These are phyloP conservation scores for Naganishia antarctica DNA, from an alignment of 768 basidiomycete genomes.

Conservation along the genomic window DNA sequence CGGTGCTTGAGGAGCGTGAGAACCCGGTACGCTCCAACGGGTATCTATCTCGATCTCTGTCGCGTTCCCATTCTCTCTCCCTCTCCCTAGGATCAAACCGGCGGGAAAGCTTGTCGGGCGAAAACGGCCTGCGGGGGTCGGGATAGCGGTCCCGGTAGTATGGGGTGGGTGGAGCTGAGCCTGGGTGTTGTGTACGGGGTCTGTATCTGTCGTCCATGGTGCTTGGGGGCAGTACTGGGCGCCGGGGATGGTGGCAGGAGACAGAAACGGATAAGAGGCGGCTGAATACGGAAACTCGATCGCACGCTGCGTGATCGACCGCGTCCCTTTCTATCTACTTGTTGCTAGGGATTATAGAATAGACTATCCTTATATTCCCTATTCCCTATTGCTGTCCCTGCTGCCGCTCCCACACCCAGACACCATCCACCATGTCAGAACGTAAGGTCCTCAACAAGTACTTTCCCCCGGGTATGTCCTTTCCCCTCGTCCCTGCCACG, in stretches of 20 bases:
- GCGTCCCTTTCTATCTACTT: neutral
- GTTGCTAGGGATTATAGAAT: no score
- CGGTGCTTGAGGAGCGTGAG: neutral
- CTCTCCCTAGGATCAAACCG: neutral
- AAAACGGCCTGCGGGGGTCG: neutral
- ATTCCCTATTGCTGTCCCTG: no score
- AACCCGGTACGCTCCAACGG: slow-evolving; percentile 1
- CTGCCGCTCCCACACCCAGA: no score
- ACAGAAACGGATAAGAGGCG: neutral
- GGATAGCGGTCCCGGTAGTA: slow-evolving; percentile 12
- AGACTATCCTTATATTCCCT: no score
- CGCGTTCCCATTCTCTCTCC: slow-evolving; percentile 1
- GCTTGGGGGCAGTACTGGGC: no score
- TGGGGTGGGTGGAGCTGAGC: slow-evolving; percentile 10
- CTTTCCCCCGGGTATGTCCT: slow-evolving; percentile 29
- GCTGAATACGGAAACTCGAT: neutral
- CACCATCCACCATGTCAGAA: slow-evolving; percentile 28
- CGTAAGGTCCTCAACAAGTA: slow-evolving; percentile 32
- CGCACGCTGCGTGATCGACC: neutral
- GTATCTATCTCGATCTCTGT: slow-evolving; percentile 13
- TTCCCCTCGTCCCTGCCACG: neutral
- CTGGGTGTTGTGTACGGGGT: neutral
- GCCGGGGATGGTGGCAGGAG: neutral
- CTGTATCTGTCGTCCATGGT: slow-evolving; percentile 14
- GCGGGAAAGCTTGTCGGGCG: neutral